phyloP scores from a whole-genome alignment of 495 filamentous ascomycete genomes.

The Neurospora sp. region DNA sequence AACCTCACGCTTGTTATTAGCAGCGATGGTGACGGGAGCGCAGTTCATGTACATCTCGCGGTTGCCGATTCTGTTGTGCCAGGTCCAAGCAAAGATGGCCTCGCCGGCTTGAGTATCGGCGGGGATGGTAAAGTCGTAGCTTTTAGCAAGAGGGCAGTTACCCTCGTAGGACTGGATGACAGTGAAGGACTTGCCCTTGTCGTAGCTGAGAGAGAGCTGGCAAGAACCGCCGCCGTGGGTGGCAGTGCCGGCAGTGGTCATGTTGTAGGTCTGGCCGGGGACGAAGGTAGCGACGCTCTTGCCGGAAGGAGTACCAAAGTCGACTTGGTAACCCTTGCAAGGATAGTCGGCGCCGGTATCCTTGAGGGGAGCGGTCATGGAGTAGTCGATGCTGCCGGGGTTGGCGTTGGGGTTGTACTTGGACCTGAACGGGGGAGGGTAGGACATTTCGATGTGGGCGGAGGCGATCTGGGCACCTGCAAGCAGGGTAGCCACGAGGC shows the following conservation, averaged over 20 bases:
- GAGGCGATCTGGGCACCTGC: conserved; percentile 27
- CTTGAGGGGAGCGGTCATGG: conserved; percentile 47
- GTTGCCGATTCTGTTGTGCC: conserved; percentile 57
- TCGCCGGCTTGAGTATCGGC: conserved; percentile 45
- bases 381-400: conserved; percentile 38
- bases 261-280: conserved; percentile 47
- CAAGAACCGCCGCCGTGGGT: conserved; percentile 55
- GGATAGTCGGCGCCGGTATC: conserved; percentile 43
- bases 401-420: conserved; percentile 40
- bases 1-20: conserved; percentile 26
- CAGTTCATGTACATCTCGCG: conserved; percentile 64
- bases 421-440: conserved; percentile 45
- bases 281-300: conserved; percentile 38
- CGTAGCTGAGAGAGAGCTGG: conserved; percentile 54
- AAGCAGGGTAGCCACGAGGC: conserved; percentile 19
- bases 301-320: conserved; percentile 37
- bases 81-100: conserved; percentile 57
- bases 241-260: conserved; percentile 48
- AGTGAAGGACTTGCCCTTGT: conserved; percentile 49
- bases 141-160: conserved; percentile 42
- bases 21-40: conserved; percentile 44
- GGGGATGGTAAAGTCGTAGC: conserved; percentile 60
- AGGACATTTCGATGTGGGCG: conserved; percentile 51
- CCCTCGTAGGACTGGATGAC: conserved; percentile 60
- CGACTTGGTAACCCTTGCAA: conserved; percentile 58